Conservation (phyloP, 139 green algal genomes). For the Micractinium conductrix region DNA sequence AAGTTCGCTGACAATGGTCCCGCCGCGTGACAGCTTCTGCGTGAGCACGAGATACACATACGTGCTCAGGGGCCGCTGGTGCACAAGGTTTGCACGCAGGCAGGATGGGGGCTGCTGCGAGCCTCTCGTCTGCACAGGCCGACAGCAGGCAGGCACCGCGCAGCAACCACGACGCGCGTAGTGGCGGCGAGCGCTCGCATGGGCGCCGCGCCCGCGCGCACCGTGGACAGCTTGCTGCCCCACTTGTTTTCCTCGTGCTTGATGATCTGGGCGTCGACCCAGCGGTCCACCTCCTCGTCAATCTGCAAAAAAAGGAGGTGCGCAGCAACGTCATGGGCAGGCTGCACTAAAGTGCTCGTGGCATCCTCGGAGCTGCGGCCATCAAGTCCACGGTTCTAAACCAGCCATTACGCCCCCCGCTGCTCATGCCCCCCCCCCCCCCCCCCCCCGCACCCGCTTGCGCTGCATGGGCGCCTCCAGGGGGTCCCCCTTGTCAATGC, state of each 20-base stretch:
- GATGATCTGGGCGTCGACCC: slow-evolving; percentile 76
- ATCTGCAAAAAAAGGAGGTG: too few species aligned
- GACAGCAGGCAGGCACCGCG: too few species aligned
- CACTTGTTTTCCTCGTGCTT: slow-evolving; percentile 86
- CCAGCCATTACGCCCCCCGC: neutral
- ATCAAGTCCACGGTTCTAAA: neutral
- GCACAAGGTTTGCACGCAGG: too few species aligned
- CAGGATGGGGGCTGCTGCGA: too few species aligned
- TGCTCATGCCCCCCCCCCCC: neutral
- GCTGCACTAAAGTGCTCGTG: neutral
- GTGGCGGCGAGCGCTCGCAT: too few species aligned
- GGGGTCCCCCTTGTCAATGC: slow-evolving; percentile 63
- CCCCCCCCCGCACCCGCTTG: slow-evolving; percentile 35
- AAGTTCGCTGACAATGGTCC: too few species aligned
- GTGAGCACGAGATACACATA: too few species aligned
- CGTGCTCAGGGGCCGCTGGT: too few species aligned
- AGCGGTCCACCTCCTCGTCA: slow-evolving; percentile 65
- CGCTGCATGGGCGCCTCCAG: slow-evolving; percentile 67
- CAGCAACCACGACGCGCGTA: too few species aligned
- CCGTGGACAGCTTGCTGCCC: slow-evolving; percentile 78
- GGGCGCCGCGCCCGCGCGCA: neutral
- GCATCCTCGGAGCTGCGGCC: neutral
- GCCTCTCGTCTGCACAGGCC: too few species aligned
- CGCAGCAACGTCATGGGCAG: neutral
- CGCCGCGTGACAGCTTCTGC: too few species aligned